These are phyloP conservation scores for Globisporangium yorkense DNA, from an alignment of 352 stramenopile genomes.

Conservation along the genomic window DNA sequence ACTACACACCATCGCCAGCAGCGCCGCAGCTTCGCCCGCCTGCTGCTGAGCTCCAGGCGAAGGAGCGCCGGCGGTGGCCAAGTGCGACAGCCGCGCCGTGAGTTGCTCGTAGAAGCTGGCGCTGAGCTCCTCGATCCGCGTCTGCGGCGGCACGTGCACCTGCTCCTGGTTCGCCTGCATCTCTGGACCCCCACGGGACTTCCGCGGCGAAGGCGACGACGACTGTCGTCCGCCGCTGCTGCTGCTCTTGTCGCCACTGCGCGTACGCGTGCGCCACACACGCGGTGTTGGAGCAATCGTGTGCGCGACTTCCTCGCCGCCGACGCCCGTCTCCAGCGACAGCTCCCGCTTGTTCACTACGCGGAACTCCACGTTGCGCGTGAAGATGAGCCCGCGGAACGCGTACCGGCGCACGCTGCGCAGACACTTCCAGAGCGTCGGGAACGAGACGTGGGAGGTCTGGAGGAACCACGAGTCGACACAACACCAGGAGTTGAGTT, in stretches of 20 bases:
- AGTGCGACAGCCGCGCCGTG: slow-evolving; percentile 28
- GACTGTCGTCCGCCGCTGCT: slow-evolving; percentile 21
- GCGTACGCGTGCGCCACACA: slow-evolving; percentile 41
- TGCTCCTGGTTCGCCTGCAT: slow-evolving; percentile 62
- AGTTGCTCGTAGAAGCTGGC: slow-evolving; percentile 60
- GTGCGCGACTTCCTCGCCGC: slow-evolving; percentile 16
- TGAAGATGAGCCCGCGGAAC: slow-evolving; percentile 70
- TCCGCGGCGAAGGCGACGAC: slow-evolving; percentile 24
- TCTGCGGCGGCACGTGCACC: slow-evolving; percentile 52
- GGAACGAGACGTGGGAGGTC: slow-evolving; percentile 54
- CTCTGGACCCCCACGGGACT: slow-evolving; percentile 24
- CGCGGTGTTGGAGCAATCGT: slow-evolving; percentile 22
- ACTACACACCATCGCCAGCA: slow-evolving; percentile 45
- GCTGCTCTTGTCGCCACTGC: slow-evolving; percentile 29
- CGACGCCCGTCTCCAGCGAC: slow-evolving; percentile 30
- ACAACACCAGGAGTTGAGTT: not conserved
- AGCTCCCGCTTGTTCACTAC: slow-evolving; percentile 64
- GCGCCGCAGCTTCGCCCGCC: slow-evolving; percentile 22
- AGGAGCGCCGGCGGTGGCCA: slow-evolving; percentile 15
- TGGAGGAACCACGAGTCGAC: slow-evolving; percentile 9
- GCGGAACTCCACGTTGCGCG: slow-evolving; percentile 55
- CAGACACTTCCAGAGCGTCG: slow-evolving; percentile 67
- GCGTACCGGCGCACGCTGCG: slow-evolving; percentile 77
- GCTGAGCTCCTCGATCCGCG: slow-evolving; percentile 53
- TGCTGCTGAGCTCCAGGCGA: slow-evolving; percentile 10